These are phyloP conservation scores for Remersonia thermophila DNA, from an alignment of 2,329 filamentous ascomycete genomes.

Conservation along the genomic window DNA sequence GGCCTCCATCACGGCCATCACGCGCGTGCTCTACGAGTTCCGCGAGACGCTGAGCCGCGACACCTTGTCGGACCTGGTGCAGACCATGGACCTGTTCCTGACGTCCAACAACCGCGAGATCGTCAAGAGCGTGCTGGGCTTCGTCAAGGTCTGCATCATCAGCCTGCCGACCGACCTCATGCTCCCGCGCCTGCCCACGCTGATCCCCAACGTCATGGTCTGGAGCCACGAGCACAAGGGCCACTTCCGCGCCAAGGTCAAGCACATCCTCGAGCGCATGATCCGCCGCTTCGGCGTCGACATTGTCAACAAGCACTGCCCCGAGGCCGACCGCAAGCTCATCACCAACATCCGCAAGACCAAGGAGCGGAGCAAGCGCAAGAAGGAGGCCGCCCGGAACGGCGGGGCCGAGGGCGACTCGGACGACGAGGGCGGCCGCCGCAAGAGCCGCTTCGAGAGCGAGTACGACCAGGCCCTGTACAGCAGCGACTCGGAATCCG, in stretches of 20 bases:
- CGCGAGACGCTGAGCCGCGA: conserved; percentile 54
- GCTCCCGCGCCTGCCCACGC: conserved; percentile 58
- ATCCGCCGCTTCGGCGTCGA: conserved; percentile 82
- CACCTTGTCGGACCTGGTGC: conserved; percentile 71
- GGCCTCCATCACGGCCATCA: conserved; percentile 88
- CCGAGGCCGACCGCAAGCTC: conserved; percentile 77
- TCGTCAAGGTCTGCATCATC: conserved; percentile 92
- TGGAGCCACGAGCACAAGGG: conserved; percentile 99
- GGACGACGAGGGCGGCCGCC: conserved; percentile 35
- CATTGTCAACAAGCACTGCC: conserved; percentile 65
- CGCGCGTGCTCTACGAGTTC: conserved; percentile 89
- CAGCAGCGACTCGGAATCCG: conserved; percentile 48
- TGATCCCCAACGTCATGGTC: conserved; percentile 83
- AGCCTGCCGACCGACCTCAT: conserved; percentile 70
- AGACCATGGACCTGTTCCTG: conserved; percentile 91
- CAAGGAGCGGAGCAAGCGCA: conserved; percentile 79
- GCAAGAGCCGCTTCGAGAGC: conserved; percentile 64
- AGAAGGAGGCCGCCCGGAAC: conserved; percentile 58
- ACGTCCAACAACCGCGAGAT: conserved; percentile 96
- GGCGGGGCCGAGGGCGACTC: conserved; percentile 42
- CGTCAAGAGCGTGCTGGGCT: conserved; percentile 84
- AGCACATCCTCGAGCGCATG: conserved; percentile 93
- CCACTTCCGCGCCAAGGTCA: conserved; percentile 92
- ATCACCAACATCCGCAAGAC: conserved; percentile 92
- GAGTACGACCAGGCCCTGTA: conserved; percentile 96